phyloP scores from a whole-genome alignment of 164 flowering plant genomes.

The Berberis vulgaris region DNA sequence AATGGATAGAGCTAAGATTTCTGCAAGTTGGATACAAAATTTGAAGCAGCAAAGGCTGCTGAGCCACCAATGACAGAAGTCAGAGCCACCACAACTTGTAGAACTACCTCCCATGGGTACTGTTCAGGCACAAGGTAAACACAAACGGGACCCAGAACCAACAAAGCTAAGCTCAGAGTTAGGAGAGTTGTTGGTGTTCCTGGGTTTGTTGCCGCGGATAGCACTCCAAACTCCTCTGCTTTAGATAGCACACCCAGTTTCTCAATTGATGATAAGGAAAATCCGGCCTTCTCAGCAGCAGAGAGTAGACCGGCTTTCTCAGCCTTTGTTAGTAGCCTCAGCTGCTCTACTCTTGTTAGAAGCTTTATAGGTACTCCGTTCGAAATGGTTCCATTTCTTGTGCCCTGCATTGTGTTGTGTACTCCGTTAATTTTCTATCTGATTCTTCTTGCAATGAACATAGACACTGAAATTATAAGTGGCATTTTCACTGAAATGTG shows the following conservation, averaged over 20 bases:
- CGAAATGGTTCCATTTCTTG: background rate
- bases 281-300: slow-evolving; percentile 78
- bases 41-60: slow-evolving; percentile 88
- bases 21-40: slow-evolving; percentile 80
- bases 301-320: slow-evolving; percentile 89
- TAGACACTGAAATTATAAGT: no score
- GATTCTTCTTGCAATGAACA: no score
- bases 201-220: slow-evolving; percentile 86
- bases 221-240: slow-evolving; percentile 78
- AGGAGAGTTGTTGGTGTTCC: slow-evolving; percentile 53
- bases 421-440: no score
- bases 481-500: no score
- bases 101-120: slow-evolving; percentile 52
- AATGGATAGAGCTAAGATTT: slow-evolving; percentile 21
- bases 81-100: slow-evolving; percentile 57
- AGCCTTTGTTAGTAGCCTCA: slow-evolving; percentile 77
- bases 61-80: slow-evolving; percentile 64
- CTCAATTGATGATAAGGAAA: slow-evolving; percentile 81
- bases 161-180: slow-evolving; percentile 49
- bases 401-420: background rate
- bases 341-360: slow-evolving; percentile 82
- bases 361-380: slow-evolving; percentile 44
- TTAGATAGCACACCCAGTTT: slow-evolving; percentile 74
- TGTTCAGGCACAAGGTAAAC: slow-evolving; percentile 83
- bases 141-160: slow-evolving; percentile 60